Base-by-base conservation (phyloP, 208 protist species). In the Trypanosoma scelopori region DNA sequence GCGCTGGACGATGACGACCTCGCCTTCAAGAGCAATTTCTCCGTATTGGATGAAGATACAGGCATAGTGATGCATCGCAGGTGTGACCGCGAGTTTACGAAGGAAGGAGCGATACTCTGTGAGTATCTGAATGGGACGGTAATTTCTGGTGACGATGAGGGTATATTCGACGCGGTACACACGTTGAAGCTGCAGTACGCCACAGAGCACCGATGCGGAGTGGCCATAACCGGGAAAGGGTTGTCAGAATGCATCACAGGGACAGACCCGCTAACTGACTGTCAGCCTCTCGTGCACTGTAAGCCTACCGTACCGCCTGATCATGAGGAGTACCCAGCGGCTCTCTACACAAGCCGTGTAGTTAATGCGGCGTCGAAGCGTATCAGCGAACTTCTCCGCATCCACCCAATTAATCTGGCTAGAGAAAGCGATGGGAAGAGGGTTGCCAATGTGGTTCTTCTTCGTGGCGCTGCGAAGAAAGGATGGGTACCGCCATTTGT, bases 21-120 rank as follows among this genome's bases (percentile, higher is more conserved):
- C 12, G 81, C 81, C 41, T 91, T 91, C 60, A 91, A 91, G 77
- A 78, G 82, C 57, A 89, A 87, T 64, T 91, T 91, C 58, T 30
- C 81, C 28, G 84, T 82, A 15, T 76, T 84, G 5, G 69, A 79
- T 58, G 56, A 78, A 35, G 9, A 6, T 3, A 65, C 55, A 11
- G 69, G 71, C 18, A 69, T 81, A 50, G 79, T 91, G 9, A 83
- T 70, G 15, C 73, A 81, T 47, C 85, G 85, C 47, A 71, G 85
- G 7, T 91, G 85, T 47, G 85, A 91, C 52, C 78, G 85, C 46
- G 69, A 91, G 60, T 91, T 91, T 62, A 83, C 79, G 6, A 23
- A 20, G 6, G 81, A 91, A 57, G 85, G 82, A 22, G 79, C 79
- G 18, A 45, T 82, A 22, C 64, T 91, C 20, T 85, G 82, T 59